These are phyloP conservation scores for Penicillium turbatum DNA, from an alignment of 495 filamentous ascomycete species.

Conservation along the genomic window DNA sequence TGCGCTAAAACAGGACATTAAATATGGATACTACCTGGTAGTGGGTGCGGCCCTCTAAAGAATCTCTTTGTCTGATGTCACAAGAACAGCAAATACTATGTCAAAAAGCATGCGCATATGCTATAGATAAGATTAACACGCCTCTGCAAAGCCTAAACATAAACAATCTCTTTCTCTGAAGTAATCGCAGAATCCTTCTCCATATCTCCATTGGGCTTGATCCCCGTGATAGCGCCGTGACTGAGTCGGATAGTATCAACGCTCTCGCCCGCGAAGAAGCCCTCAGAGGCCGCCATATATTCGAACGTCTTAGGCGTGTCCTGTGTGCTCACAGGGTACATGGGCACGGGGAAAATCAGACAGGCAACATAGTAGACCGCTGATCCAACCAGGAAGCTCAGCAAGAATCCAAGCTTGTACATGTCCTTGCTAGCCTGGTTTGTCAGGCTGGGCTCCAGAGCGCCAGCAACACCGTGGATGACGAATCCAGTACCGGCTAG, in stretches of 20 bases:
- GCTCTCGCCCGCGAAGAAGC: background rate
- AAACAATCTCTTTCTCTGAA: background rate
- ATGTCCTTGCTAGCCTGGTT: slow-evolving; percentile 11
- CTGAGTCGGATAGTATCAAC: background rate
- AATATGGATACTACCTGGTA: too few species aligned
- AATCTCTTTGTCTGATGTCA: too few species aligned
- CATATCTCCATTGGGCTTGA: background rate
- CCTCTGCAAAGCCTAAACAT: background rate
- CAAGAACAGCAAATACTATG: too few species aligned
- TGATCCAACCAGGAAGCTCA: slow-evolving; percentile 5
- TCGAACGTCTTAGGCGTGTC: background rate
- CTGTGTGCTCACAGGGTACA: background rate
- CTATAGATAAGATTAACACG: too few species aligned
- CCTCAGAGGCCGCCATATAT: background rate
- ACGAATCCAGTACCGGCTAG: slow-evolving; percentile 9
- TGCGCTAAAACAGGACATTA: too few species aligned
- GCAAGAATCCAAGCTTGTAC: slow-evolving; percentile 20
- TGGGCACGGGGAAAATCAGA: background rate
- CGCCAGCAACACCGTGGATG: slow-evolving; percentile 14
- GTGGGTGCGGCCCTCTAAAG: too few species aligned
- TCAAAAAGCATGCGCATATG: too few species aligned
- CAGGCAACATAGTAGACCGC: slow-evolving; percentile 9
- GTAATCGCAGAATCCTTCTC: background rate
- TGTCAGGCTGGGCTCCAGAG: slow-evolving; percentile 1
- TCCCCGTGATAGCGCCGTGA: background rate